Base-by-base conservation (phyloP, 2,329 filamentous ascomycete species). In the Beauveria sp. region DNA sequence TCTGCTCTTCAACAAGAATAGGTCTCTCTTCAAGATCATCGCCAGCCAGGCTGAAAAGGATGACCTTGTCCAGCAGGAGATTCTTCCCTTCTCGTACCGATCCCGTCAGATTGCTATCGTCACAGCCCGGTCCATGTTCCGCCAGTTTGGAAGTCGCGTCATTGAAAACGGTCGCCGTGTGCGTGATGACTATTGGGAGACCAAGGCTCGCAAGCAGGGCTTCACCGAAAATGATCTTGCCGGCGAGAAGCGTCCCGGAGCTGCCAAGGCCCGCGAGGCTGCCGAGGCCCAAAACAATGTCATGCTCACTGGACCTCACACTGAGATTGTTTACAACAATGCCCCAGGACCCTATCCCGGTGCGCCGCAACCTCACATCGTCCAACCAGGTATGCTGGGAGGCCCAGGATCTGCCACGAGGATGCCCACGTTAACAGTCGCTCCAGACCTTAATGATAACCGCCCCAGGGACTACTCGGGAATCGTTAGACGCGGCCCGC, bases 61-160 rank as follows among this genome's bases (percentile, higher is more conserved):
- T 73, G 92, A 98, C 70, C 81, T 99, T 18, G 96, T 99, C 54
- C 83, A 88, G 65, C 93, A 98, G 77, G 95, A 98, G 70, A 96
- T 98, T 62, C 79, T 99, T 22, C 95, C 95, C 0, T 99, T 98
- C 74, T 97, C 93, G 4, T 99, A 99, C 74, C 87, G 95, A 50
- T 99, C 95, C n/a, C 87, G 95, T 56, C 95, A 99, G 76, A 99
- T 99, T 68, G 95, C 95, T 57, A 97, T 99, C 65, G 95, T 99
- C 49, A 98, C 95, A 1, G 95, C 95, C 34, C 87, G 91, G 66
- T 98, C 93, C 68, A 99, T 99, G 95, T 99, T 98, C 75, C 88
- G 95, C 49, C 95, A 99, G 74, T 99, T 99, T 74, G 95, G 95
- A 54, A 97, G 93, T 74, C 85, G 95, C 65, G 89, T 99, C 58